phyloP scores from a whole-genome alignment of 192 early-diverging fungal species.

The Backusella westeae region DNA sequence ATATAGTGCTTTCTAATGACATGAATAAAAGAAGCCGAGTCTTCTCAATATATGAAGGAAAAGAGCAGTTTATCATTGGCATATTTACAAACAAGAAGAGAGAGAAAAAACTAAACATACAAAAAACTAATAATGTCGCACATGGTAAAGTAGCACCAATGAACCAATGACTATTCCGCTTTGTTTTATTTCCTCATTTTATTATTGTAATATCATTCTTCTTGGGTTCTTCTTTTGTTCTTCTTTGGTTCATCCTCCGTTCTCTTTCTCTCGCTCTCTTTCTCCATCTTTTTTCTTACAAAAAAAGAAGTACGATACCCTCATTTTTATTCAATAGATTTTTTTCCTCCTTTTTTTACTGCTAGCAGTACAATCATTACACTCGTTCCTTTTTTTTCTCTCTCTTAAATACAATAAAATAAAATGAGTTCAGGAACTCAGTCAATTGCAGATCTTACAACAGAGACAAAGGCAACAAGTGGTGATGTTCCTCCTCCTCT shows the following conservation, averaged over 20 bases:
- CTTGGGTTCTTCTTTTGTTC: not conserved
- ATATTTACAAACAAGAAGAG: not conserved
- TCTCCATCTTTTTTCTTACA: not conserved
- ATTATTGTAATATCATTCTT: not conserved
- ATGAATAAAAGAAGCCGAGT: not conserved
- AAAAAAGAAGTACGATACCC: not conserved
- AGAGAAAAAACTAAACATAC: not conserved
- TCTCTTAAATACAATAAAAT: not conserved
- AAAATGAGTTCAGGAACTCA: slow-evolving; percentile 34
- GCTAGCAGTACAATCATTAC: not conserved
- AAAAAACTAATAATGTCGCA: not conserved
- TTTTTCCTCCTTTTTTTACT: not conserved
- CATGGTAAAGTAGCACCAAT: not conserved
- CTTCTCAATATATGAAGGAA: not conserved
- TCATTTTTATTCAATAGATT: not conserved
- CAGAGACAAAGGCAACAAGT: slow-evolving; percentile 42
- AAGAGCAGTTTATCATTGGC: not conserved
- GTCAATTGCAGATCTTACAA: slow-evolving; percentile 55
- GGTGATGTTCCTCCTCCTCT: slow-evolving; percentile 73
- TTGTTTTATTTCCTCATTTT: not conserved
- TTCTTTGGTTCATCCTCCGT: not conserved
- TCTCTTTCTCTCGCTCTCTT: not conserved
- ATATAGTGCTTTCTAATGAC: not conserved
- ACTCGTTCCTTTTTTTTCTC: not conserved
- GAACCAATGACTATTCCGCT: not conserved